A percentile compares a stretch with the other conserved stretches of the same genome.
These are phyloP conservation scores for Capsicum pubescens DNA, from an alignment of 257 asterid genomes.

Conservation along the genomic window DNA sequence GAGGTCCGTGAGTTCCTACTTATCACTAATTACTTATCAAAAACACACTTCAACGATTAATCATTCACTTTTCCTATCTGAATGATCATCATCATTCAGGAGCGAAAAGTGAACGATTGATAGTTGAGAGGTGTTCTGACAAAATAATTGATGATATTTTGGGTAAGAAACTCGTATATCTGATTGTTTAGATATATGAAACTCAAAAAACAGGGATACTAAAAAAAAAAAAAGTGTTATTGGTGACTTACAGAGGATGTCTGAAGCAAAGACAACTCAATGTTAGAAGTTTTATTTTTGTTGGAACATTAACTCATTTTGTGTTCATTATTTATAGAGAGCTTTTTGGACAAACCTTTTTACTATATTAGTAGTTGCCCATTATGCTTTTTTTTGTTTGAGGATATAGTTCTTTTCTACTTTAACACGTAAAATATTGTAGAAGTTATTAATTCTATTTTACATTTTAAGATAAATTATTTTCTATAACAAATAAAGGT, in stretches of 20 bases:
- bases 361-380: background rate
- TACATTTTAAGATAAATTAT: background rate
- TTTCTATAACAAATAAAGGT: too few relatives aligned
- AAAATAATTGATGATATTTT: too few relatives aligned
- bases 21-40: too few relatives aligned
- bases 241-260: slow-evolving; percentile 4
- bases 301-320: slow-evolving; percentile 2
- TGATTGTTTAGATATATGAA: too few relatives aligned
- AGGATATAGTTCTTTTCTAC: background rate
- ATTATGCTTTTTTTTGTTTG: background rate
- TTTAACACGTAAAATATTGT: background rate
- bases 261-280: background rate
- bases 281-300: background rate
- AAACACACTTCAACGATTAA: too few relatives aligned
- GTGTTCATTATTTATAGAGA: slow-evolving; percentile 6
- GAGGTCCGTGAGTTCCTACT: too few relatives aligned
- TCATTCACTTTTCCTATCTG: too few relatives aligned
- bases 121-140: too few relatives aligned
- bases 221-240: background rate
- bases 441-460: background rate
- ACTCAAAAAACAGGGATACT: too few relatives aligned
- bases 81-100: too few relatives aligned
- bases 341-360: background rate
- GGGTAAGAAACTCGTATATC: too few relatives aligned
- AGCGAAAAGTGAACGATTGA: too few relatives aligned